A percentile compares a stretch with the other conserved stretches of the same genome.
These are phyloP conservation scores for Vaccinium corymbosum DNA, from an alignment of 148 eudicot species.

Conservation along the genomic window DNA sequence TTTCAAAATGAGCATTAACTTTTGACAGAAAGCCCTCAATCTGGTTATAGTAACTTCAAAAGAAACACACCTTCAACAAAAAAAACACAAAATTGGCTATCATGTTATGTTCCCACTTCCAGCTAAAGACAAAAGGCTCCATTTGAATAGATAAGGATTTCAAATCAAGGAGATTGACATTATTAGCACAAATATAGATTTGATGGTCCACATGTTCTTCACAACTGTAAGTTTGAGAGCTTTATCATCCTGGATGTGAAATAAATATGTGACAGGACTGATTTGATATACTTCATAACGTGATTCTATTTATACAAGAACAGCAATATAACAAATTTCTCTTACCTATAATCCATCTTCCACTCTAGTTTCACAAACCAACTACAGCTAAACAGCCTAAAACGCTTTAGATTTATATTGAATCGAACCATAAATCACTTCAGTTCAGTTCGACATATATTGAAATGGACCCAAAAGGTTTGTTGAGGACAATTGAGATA, in stretches of 20 bases:
- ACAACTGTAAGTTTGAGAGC: not conserved
- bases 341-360: not conserved
- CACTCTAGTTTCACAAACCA: not conserved
- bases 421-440: not conserved
- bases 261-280: not conserved
- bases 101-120: not conserved
- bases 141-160: not conserved
- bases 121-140: not conserved
- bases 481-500: not conserved
- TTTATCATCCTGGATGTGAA: not conserved
- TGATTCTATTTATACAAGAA: too few relatives aligned
- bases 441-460: not conserved
- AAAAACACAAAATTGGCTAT: not conserved
- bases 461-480: not conserved
- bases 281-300: not conserved
- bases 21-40: not conserved
- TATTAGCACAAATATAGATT: not conserved
- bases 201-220: not conserved
- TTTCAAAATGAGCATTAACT: not conserved
- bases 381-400: not conserved
- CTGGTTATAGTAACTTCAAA: not conserved
- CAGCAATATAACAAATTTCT: too few relatives aligned
- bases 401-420: not conserved
- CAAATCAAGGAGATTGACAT: not conserved
- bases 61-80: not conserved